A percentile compares a stretch with the other conserved stretches of the same genome.
These are phyloP conservation scores for Salpingoeca rosetta DNA, from an alignment of 78 protist species.

Conservation along the genomic window DNA sequence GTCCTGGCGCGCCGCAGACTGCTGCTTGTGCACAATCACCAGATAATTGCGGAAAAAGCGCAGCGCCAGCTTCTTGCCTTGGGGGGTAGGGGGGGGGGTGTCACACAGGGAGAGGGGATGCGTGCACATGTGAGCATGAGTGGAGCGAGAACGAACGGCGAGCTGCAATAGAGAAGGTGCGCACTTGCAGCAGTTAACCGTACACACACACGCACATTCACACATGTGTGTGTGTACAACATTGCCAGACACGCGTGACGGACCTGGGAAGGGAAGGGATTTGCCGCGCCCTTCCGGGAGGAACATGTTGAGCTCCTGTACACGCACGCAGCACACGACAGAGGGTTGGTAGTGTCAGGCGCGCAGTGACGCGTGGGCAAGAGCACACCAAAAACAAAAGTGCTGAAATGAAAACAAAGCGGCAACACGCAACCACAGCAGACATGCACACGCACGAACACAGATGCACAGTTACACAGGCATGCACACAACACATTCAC, in stretches of 20 bases:
- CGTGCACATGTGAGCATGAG: background rate
- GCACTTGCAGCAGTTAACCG: background rate
- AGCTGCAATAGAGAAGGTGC: background rate
- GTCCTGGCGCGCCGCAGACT: background rate
- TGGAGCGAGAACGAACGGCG: background rate
- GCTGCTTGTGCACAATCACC: constrained; percentile 28
- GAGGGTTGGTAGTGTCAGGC: background rate
- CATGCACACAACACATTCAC: too few relatives aligned
- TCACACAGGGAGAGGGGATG: background rate
- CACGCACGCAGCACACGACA: background rate
- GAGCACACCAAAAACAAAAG: too few relatives aligned
- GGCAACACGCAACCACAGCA: too few relatives aligned
- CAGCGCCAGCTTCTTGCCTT: constrained; percentile 12
- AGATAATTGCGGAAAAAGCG: constrained; percentile 62
- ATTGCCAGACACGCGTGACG: constrained; percentile 5
- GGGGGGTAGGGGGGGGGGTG: too few relatives aligned
- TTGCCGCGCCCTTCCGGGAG: background rate
- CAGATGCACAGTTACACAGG: too few relatives aligned
- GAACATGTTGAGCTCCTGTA: background rate
- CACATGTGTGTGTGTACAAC: constrained; percentile 10
- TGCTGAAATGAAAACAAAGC: too few relatives aligned
- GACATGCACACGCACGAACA: too few relatives aligned
- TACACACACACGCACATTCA: constrained; percentile 40
- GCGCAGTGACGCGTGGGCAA: too few relatives aligned
- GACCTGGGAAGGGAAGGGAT: background rate